A percentile compares a stretch with the other conserved stretches of the same genome.
Conservation (phyloP, 2,329 filamentous ascomycete genomes). For the Hawksworthiomyces lignivorus region DNA sequence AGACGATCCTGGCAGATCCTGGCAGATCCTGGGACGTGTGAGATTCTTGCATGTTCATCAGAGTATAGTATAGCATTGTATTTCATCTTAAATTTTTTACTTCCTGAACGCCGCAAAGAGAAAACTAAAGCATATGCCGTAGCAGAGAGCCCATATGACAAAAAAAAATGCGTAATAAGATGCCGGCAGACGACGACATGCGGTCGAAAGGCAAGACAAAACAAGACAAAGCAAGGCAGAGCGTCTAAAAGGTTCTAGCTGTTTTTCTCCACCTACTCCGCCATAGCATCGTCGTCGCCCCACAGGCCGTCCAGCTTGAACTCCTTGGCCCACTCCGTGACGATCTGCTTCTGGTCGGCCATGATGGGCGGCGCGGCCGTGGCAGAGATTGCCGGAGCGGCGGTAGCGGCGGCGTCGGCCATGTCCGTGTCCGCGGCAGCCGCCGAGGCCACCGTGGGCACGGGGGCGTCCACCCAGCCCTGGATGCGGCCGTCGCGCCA, state of each 20-base stretch:
- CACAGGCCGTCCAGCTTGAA: conserved; percentile 92
- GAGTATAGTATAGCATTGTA: not conserved
- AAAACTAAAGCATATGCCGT: too few relatives aligned
- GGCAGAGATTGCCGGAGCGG: too few relatives aligned
- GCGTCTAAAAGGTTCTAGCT: too few relatives aligned
- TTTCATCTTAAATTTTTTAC: conserved; percentile 3
- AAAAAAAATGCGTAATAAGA: not conserved
- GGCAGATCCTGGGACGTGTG: too few relatives aligned
- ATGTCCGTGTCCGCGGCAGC: conserved; percentile 19
- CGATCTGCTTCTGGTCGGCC: conserved; percentile 74
- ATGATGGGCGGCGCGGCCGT: conserved; percentile 37
- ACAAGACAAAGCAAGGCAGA: conserved; percentile 1
- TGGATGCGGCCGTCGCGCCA: conserved; percentile 94
- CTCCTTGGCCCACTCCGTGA: conserved; percentile 87
- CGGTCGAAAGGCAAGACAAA: not conserved
- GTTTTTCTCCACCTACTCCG: conserved; percentile 34
- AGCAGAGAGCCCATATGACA: too few relatives aligned
- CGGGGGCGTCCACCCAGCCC: conserved; percentile 78
- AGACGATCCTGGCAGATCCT: too few relatives aligned
- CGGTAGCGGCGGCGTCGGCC: not conserved
- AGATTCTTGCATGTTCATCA: conserved; percentile 2
- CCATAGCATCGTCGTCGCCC: conserved; percentile 58
- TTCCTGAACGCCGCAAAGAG: conserved; percentile 8
- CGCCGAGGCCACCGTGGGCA: conserved; percentile 47
- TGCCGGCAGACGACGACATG: too few relatives aligned